A percentile compares a stretch with the other conserved stretches of the same genome.
These are phyloP conservation scores for Dendrocalamus latiflorus DNA, from an alignment of 202 grass and related monocot species.

Conservation along the genomic window DNA sequence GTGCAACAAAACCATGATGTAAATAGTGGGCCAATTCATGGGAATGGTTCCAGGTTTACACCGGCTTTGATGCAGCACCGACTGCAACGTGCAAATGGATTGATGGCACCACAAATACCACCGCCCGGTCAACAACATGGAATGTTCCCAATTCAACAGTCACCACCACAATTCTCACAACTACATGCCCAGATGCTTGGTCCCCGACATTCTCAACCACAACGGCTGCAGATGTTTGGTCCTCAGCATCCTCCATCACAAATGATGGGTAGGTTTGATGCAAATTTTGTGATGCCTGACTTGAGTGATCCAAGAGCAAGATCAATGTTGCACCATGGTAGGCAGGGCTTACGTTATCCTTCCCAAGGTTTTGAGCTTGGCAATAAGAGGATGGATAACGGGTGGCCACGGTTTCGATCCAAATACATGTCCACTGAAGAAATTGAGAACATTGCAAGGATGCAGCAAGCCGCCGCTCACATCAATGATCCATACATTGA, in stretches of 20 bases:
- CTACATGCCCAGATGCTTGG: slow-evolving; percentile 44
- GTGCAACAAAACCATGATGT: slow-evolving; percentile 24
- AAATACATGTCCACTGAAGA: slow-evolving; percentile 76
- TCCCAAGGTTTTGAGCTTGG: slow-evolving; percentile 27
- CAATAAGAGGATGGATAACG: slow-evolving; percentile 35
- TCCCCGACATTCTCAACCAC: slow-evolving; percentile 35
- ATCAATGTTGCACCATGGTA: slow-evolving; percentile 31
- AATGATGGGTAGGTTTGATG: slow-evolving; percentile 31
- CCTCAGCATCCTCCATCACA: slow-evolving; percentile 26
- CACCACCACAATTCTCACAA: slow-evolving; percentile 40
- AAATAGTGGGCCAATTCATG: slow-evolving; percentile 25
- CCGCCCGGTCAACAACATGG: slow-evolving; percentile 19
- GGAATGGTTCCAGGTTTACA: not conserved
- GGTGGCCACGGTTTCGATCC: slow-evolving; percentile 45
- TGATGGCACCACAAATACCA: slow-evolving; percentile 21
- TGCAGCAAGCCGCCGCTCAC: slow-evolving; percentile 68
- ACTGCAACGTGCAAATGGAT: slow-evolving; percentile 33
- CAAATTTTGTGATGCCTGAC: slow-evolving; percentile 25
- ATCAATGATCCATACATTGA: slow-evolving; percentile 75
- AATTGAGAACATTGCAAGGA: slow-evolving; percentile 74
- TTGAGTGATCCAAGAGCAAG: slow-evolving; percentile 48
- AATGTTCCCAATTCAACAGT: slow-evolving; percentile 40
- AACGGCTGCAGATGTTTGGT: slow-evolving; percentile 38
- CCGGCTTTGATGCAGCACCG: not conserved
- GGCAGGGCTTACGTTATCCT: slow-evolving; percentile 28